phyloP scores from a whole-genome alignment of 371 early-diverging fungal genomes.

The Fennellomyces sp. region DNA sequence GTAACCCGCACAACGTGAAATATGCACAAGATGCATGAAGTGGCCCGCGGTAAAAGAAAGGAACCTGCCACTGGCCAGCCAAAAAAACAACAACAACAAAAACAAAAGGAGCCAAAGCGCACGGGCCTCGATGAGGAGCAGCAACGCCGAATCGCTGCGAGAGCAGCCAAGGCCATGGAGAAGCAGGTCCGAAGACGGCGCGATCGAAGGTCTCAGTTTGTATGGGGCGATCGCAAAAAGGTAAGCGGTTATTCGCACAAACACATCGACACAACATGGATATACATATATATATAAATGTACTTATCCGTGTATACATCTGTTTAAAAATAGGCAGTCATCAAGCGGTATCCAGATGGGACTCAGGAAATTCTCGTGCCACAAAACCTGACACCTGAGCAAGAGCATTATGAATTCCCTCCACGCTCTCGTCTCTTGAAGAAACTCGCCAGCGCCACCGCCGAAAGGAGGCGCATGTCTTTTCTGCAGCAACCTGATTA shows the following conservation, averaged over 20 bases:
- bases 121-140: constrained; percentile 42
- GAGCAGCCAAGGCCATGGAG: constrained; percentile 38
- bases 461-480: constrained; percentile 23
- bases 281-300: no score
- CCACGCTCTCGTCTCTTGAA: constrained; percentile 45
- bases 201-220: constrained; percentile 31
- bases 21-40: constrained; percentile 19
- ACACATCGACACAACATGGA: neutral
- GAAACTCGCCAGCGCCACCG: constrained; percentile 34
- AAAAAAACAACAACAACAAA: constrained; percentile 33
- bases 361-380: constrained; percentile 47
- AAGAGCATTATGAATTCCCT: constrained; percentile 51
- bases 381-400: constrained; percentile 47
- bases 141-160: constrained; percentile 34
- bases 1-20: neutral
- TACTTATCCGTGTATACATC: neutral
- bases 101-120: constrained; percentile 31
- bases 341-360: constrained; percentile 46
- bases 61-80: constrained; percentile 11
- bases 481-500: neutral
- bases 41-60: constrained; percentile 10
- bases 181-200: constrained; percentile 38
- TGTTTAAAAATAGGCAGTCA: constrained; percentile 26
- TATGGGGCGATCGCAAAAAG: constrained; percentile 47
- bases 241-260: constrained; percentile 11